Evolutionary conservation across 116 monocot genomes (phyloP).

Genomic region (Trichopus zeylanicus): DNA sequence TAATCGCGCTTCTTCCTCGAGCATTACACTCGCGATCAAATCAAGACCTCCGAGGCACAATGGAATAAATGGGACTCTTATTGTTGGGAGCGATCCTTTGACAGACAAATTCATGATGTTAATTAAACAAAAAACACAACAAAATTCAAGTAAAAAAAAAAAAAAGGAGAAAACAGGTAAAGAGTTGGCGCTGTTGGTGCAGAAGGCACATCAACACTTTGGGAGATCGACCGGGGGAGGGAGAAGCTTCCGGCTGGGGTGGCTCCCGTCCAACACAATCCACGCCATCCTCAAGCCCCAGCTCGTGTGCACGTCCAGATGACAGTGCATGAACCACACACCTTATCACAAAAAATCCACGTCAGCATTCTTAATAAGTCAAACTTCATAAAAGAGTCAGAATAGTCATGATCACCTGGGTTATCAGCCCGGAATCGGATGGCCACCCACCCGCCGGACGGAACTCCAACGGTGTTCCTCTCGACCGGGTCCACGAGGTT

Average conservation of each 20-base stretch:
- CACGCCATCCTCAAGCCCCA: conserved; percentile 22
- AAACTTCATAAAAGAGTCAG: too few relatives aligned
- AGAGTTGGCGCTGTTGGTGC: too few relatives aligned
- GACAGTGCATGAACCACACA: conserved; percentile 13
- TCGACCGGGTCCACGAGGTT: conserved; percentile 15
- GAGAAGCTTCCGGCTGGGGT: conserved; percentile 8
- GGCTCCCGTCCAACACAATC: conserved; percentile 12
- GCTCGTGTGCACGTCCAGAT: conserved; percentile 17
- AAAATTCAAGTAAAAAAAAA: too few relatives aligned
- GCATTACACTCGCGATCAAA: too few relatives aligned
- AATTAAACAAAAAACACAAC: too few relatives aligned
- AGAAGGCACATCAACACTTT: conserved; percentile 1
- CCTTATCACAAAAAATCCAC: conserved; percentile 1
- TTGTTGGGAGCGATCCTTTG: too few relatives aligned
- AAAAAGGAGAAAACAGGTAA: too few relatives aligned
- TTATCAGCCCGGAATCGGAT: conserved; percentile 16
- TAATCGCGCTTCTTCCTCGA: too few relatives aligned
- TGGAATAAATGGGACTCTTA: too few relatives aligned
- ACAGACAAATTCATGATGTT: too few relatives aligned
- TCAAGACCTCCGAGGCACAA: too few relatives aligned
- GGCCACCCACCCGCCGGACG: conserved; percentile 11
- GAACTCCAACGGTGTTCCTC: conserved; percentile 14
- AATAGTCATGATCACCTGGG: conserved; percentile 10
- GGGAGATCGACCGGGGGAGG: conserved; percentile 15
- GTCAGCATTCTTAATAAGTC: not conserved